Conservation (phyloP, 1,284 basidiomycete genomes). For the Xerocomus nothofagi region DNA sequence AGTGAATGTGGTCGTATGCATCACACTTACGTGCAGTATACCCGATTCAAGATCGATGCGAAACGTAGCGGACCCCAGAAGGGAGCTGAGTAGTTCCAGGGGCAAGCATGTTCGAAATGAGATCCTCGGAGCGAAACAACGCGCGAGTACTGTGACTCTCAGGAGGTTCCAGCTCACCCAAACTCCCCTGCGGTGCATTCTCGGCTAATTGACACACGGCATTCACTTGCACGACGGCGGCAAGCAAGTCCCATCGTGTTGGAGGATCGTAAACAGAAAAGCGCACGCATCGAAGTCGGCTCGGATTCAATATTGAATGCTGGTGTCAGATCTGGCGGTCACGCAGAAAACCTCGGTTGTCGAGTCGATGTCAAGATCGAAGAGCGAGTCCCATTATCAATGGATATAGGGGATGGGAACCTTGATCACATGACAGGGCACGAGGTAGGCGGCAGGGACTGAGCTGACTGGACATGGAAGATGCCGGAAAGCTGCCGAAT, state of each 20-base stretch:
- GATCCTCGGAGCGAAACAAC: slow-evolving; percentile 25
- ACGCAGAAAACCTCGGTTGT: background rate
- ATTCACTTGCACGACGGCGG: background rate
- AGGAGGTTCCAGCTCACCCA: slow-evolving; percentile 7
- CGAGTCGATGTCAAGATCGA: slow-evolving; percentile 12
- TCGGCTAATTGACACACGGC: slow-evolving; percentile 2
- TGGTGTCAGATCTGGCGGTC: background rate
- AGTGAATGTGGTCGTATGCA: background rate
- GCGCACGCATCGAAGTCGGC: background rate
- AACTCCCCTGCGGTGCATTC: background rate
- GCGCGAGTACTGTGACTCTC: background rate
- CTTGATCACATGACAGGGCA: slow-evolving; percentile 9
- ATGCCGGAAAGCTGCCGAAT: slow-evolving; percentile 13
- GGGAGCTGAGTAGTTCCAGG: slow-evolving; percentile 4
- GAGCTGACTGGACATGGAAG: slow-evolving; percentile 7
- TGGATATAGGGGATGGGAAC: slow-evolving; percentile 8
- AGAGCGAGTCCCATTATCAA: no score
- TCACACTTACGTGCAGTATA: background rate
- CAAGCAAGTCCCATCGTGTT: background rate
- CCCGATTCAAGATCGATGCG: slow-evolving; percentile 25
- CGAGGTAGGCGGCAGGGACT: slow-evolving; percentile 14
- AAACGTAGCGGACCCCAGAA: slow-evolving; percentile 4
- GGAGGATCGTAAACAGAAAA: slow-evolving; percentile 23
- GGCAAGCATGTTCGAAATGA: slow-evolving; percentile 1
- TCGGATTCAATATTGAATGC: background rate